Evolutionary conservation across 371 early-diverging fungal genomes (phyloP).

Genomic region (Rhizopus stolonifer): DNA sequence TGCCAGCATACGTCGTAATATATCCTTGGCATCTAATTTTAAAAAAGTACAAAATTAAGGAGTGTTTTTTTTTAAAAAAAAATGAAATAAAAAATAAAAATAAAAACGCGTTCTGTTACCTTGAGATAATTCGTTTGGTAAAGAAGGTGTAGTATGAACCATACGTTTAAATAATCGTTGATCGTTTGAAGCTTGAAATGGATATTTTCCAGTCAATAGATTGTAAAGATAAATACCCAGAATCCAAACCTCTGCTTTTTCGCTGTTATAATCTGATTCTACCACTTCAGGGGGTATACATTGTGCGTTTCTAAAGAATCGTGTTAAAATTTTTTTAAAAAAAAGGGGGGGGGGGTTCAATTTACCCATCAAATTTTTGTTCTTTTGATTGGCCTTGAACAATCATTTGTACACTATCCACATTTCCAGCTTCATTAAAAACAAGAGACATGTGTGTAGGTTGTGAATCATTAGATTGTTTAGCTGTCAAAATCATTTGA

Average conservation of each 20-base stretch:
- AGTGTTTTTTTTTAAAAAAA: too few species aligned
- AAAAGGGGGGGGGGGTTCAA: too few species aligned
- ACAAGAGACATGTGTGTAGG: conserved; percentile 28
- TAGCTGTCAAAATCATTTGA: conserved; percentile 36
- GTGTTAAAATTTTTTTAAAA: too few species aligned
- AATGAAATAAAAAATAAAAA: too few species aligned
- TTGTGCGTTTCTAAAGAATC: conserved; percentile 24
- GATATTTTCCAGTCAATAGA: conserved; percentile 39
- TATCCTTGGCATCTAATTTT: conserved; percentile 39
- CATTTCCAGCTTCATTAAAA: conserved; percentile 33
- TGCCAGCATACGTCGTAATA: conserved; percentile 41
- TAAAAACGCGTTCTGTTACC: too few species aligned
- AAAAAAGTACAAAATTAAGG: conserved; percentile 2
- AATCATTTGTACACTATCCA: conserved; percentile 27
- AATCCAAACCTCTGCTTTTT: conserved; percentile 43
- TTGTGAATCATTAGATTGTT: conserved; percentile 12
- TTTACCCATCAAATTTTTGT: conserved; percentile 37
- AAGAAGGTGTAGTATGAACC: conserved; percentile 33
- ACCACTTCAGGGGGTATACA: conserved; percentile 43
- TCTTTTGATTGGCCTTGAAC: conserved; percentile 27
- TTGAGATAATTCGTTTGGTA: conserved; percentile 39
- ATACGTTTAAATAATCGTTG: conserved; percentile 40
- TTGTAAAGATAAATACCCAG: conserved; percentile 42
- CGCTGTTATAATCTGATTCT: conserved; percentile 21
- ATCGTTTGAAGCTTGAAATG: conserved; percentile 40